phyloP scores from a whole-genome alignment of 2,329 filamentous ascomycete genomes.

The Phyllosticta ampelicida region DNA sequence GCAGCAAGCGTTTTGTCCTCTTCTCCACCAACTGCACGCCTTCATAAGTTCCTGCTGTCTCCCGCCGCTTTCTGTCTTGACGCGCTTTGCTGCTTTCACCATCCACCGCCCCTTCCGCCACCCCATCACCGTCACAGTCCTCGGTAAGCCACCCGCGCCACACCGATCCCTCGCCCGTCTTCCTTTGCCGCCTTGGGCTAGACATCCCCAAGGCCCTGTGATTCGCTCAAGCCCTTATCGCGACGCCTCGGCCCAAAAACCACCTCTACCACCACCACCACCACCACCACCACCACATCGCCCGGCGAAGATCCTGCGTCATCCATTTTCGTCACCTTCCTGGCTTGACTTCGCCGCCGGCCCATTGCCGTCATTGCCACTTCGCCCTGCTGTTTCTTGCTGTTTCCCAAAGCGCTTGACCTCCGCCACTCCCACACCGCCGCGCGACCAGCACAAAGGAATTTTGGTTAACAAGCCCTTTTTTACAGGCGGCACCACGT shows the following conservation, averaged over 20 bases:
- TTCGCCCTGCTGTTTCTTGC: conserved; percentile 1
- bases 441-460: not conserved
- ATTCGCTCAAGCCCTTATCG: conserved; percentile 12
- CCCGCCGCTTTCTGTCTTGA: not conserved
- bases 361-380: conserved; percentile 1
- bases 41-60: not conserved
- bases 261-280: not conserved
- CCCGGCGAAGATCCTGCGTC: conserved; percentile 4
- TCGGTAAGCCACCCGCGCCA: not conserved
- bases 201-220: conserved; percentile 2
- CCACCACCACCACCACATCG: conserved; percentile 3
- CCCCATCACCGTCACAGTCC: not conserved
- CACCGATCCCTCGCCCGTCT: not conserved
- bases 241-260: conserved; percentile 6
- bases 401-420: not conserved
- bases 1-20: not conserved
- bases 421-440: not conserved
- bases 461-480: not conserved
- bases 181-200: conserved; percentile 5
- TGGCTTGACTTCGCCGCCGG: conserved; percentile 1
- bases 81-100: not conserved
- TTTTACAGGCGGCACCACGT: conserved; percentile 8
- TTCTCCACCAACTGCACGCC: not conserved
- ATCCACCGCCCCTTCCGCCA: not conserved
- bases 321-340: not conserved